Conservation (phyloP, 768 basidiomycete species). For the Pholiota molesta region DNA sequence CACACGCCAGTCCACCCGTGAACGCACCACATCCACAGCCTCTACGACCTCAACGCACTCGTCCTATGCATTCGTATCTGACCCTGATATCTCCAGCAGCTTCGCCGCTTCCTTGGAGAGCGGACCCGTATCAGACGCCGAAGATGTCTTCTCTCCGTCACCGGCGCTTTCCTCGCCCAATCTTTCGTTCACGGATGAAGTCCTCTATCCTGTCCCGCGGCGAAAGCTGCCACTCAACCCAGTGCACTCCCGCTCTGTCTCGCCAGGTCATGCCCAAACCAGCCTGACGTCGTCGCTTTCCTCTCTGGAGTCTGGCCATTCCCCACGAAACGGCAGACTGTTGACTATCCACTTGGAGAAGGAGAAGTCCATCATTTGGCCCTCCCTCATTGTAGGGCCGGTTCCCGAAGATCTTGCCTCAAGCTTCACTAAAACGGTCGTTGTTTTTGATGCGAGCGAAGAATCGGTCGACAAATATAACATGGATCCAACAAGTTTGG, state of each 20-base stretch:
- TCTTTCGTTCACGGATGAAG: constrained; percentile 61
- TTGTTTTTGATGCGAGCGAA: constrained; percentile 51
- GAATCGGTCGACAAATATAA: constrained; percentile 64
- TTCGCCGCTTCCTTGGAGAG: constrained; percentile 84
- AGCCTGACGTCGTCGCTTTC: constrained; percentile 76
- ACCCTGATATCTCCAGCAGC: constrained; percentile 82
- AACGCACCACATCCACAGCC: constrained; percentile 75
- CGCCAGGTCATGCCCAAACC: constrained; percentile 56
- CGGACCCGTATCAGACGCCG: constrained; percentile 70
- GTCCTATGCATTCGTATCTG: constrained; percentile 83
- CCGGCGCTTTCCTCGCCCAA: constrained; percentile 66
- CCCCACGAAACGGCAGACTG: constrained; percentile 61
- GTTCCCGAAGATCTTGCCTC: constrained; percentile 65
- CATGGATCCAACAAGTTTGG: constrained; percentile 85
- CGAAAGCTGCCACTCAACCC: constrained; percentile 29
- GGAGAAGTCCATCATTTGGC: constrained; percentile 80
- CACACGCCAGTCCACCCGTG: constrained; percentile 57
- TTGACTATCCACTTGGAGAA: constrained; percentile 84
- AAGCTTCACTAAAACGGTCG: constrained; percentile 49
- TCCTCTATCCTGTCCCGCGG: constrained; percentile 31
- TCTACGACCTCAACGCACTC: constrained; percentile 79
- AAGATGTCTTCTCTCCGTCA: constrained; percentile 57
- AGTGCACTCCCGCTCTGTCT: constrained; percentile 51
- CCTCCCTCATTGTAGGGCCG: constrained; percentile 76
- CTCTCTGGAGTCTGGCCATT: constrained; percentile 72